These are phyloP conservation scores for Fagopyrum esculentum DNA, from an alignment of 148 eudicot genomes.

Conservation along the genomic window DNA sequence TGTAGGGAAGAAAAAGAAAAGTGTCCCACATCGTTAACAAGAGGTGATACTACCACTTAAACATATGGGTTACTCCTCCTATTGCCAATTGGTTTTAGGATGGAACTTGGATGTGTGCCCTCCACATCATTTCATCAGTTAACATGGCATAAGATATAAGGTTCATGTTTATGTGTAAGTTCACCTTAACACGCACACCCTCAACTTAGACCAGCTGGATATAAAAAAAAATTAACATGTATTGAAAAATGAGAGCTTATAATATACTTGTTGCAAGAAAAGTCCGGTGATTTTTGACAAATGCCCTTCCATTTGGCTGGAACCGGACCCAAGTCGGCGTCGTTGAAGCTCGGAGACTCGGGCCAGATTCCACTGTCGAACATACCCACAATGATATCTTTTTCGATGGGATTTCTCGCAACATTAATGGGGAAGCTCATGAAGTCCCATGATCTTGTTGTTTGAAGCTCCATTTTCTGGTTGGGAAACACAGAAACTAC, in stretches of 20 bases:
- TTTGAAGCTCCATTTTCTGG: not conserved
- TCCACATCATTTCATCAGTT: no score
- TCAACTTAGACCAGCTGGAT: no score
- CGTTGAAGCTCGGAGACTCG: slow-evolving; percentile 37
- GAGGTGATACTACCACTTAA: no score
- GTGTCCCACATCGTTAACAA: no score
- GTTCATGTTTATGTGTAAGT: no score
- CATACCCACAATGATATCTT: slow-evolving; percentile 35
- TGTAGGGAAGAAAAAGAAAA: no score
- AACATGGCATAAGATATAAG: no score
- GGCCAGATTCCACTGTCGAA: slow-evolving; percentile 54
- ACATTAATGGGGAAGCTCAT: slow-evolving; percentile 15
- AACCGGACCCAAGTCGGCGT: slow-evolving; percentile 31
- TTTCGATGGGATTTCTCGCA: slow-evolving; percentile 11
- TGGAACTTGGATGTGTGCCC: no score
- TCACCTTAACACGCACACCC: no score
- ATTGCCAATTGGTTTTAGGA: no score
- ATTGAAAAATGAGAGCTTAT: not conserved
- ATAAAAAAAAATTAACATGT: no score
- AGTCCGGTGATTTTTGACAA: slow-evolving; percentile 26
- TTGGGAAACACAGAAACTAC: not conserved
- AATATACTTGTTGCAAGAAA: slow-evolving; percentile 55
- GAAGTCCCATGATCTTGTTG: slow-evolving; percentile 10
- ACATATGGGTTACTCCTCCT: no score
- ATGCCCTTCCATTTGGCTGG: slow-evolving; percentile 54